Evolutionary conservation across 805 yeast species (phyloP), one percentile per base, ranked within the genome.

Genomic region (Ogataea ganodermae): DNA sequence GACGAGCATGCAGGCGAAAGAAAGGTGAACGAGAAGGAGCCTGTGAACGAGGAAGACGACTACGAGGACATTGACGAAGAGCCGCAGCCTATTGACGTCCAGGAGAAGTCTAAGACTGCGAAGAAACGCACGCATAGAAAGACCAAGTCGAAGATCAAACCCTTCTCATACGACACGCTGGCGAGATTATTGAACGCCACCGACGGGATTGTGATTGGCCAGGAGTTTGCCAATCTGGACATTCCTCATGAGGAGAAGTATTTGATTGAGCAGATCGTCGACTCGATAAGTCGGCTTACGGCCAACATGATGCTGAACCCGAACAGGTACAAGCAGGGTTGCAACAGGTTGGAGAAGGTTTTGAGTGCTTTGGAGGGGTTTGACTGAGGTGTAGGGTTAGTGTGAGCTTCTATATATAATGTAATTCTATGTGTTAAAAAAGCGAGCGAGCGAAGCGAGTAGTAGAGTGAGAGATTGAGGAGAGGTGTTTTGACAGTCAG

Each of bases 281-380:
- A 90, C 59, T 83, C 95, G 1, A 72, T 92, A 39, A 84, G 94
- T 32, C 76, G 94, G 57, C 75, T 94, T 49, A 89, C 96, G 2
- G 89, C 91, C 44, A 97, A 90, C 61, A 89, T 94, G 88, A 86
- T 90, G 45, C 63, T 88, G 46, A 96, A 92, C 64, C 89, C 89
- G 23, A 80, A 79, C 23, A 80, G 94, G 59, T 84, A 86, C 48
- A 83, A 82, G 13, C 89, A 89, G 51, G 96, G 97, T 10, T 76
- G 89, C 36, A 75, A 79, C 52, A 73, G 98, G 53, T 71, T 92
- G 57, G 86, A 86, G 56, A 83, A 83, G 56, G 97, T 97, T 0
- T 77, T 90, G 48, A 73, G 86, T 46, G 95, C 91, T 0, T 71
- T 92, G 42, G 98, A 92, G 61, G 98, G 98, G 1, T 92, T 79